phyloP scores from a whole-genome alignment of 2,329 filamentous ascomycete genomes.

The Penicillium sp. region DNA sequence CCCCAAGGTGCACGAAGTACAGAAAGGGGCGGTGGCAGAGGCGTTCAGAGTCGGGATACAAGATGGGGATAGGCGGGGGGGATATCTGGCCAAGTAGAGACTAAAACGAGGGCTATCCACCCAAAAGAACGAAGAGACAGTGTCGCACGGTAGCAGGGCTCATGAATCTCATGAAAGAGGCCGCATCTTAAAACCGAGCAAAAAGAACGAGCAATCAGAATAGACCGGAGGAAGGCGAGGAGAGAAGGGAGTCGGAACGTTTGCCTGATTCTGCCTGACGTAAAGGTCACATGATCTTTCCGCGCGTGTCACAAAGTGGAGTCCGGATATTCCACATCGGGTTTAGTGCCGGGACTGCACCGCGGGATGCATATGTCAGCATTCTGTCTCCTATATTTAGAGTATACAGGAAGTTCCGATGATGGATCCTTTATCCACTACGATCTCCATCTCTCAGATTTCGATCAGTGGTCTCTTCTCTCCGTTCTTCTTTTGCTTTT shows the following conservation, averaged over 20 bases:
- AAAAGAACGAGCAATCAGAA: constrained; percentile 13
- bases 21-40: constrained; percentile 11
- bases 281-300: too few species aligned
- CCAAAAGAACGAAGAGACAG: constrained; percentile 20
- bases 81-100: constrained; percentile 2
- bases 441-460: too few species aligned
- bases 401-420: too few species aligned
- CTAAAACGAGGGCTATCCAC: constrained; percentile 20
- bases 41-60: constrained; percentile 11
- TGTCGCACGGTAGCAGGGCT: constrained; percentile 13
- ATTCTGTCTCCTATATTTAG: too few species aligned
- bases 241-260: constrained; percentile 12
- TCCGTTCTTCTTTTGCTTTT: background rate
- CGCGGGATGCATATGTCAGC: too few species aligned
- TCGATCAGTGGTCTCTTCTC: too few species aligned
- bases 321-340: too few species aligned
- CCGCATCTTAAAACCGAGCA: constrained; percentile 13
- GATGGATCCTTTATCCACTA: too few species aligned
- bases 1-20: constrained; percentile 10
- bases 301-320: too few species aligned
- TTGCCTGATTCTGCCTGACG: too few species aligned
- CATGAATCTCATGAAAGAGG: constrained; percentile 20
- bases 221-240: constrained; percentile 13
- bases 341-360: too few species aligned
- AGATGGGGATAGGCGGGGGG: constrained; percentile 16